Evolutionary conservation across 2,329 filamentous ascomycete genomes (phyloP), one percentile per base, ranked within the genome.

Genomic region (Xylariales sp.): DNA sequence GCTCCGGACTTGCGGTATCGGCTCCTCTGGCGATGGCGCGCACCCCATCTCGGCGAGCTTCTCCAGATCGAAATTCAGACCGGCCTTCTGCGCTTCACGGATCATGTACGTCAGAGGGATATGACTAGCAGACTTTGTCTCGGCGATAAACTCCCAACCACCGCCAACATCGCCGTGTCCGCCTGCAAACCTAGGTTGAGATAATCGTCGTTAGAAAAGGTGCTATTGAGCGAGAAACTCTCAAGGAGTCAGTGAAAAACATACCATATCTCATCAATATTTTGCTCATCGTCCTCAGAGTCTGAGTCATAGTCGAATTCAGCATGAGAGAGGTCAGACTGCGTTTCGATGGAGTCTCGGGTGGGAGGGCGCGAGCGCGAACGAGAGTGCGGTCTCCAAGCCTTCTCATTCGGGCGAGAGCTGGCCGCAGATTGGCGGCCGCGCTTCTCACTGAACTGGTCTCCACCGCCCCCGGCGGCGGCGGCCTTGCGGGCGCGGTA

Each of bases 111-210:
- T 74, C 2, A 87, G 66, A 0, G 83, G 81, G 2, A 81, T 71
- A 48, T 87, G 82, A 46, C 80, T 85, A 17, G 85, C 67, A 6
- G 81, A 72, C 53, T 85, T 84, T 17, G 67, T 70, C 1, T 67
- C 66, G 0, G 66, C 57, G 0, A 76, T 62, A 4, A 74, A 63
- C 34, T 76, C 74, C 85, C 85, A 89, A 0, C 86, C 86, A 8
- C 86, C 86, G 2, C 86, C 86, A 20, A 90, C 79, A 45, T 91
- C 86, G 2, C 78, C 86, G 45, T 94, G 87, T 10, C 82, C 81
- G 7, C 87, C 87, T 0, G 85, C 72, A 51, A 93, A 93, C 55
- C 55, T 53, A 16, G 30, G 8, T 8, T 15, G 10, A 21, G 8
- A 6, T n/a, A n/a, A n/a, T n/a, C n/a, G n/a, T n/a, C n/a, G n/a